phyloP scores from a whole-genome alignment of 1,284 basidiomycete genomes.

The Trichosporon sp. region DNA sequence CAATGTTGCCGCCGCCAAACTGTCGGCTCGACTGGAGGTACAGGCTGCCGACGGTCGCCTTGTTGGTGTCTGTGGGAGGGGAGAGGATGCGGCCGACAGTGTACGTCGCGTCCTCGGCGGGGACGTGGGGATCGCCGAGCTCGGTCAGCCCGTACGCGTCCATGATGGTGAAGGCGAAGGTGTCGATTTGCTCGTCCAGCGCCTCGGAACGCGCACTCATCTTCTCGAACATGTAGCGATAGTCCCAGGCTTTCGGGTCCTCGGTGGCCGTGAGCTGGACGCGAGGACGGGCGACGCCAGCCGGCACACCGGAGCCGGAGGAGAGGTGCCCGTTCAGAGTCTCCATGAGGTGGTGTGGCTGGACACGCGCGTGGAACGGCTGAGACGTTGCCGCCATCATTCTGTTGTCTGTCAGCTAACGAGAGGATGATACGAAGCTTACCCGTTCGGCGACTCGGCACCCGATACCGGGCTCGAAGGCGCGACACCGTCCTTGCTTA shows the following conservation, averaged over 20 bases:
- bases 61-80: conserved; percentile 65
- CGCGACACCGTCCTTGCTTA: conserved; percentile 31
- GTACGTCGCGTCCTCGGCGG: conserved; percentile 73
- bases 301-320: conserved; percentile 26
- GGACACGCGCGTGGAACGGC: conserved; percentile 46
- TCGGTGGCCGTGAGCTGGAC: conserved; percentile 39
- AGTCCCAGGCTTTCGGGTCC: conserved; percentile 47
- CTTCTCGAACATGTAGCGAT: conserved; percentile 93
- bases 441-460: conserved; percentile 35
- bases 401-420: conserved; percentile 19
- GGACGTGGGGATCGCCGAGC: conserved; percentile 73
- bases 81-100: conserved; percentile 79
- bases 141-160: conserved; percentile 70
- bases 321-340: conserved; percentile 55
- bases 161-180: conserved; percentile 71
- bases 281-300: conserved; percentile 34
- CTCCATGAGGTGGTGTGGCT: conserved; percentile 50
- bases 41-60: conserved; percentile 73
- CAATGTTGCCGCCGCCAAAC: conserved; percentile 70
- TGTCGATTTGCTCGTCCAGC: conserved; percentile 82
- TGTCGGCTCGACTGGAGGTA: conserved; percentile 79
- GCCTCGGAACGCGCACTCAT: conserved; percentile 74
- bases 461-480: conserved; percentile 47
- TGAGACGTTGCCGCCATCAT: conserved; percentile 34
- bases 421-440: background rate